These are phyloP conservation scores for Suillus brevipes DNA, from an alignment of 768 basidiomycete genomes.

Conservation along the genomic window DNA sequence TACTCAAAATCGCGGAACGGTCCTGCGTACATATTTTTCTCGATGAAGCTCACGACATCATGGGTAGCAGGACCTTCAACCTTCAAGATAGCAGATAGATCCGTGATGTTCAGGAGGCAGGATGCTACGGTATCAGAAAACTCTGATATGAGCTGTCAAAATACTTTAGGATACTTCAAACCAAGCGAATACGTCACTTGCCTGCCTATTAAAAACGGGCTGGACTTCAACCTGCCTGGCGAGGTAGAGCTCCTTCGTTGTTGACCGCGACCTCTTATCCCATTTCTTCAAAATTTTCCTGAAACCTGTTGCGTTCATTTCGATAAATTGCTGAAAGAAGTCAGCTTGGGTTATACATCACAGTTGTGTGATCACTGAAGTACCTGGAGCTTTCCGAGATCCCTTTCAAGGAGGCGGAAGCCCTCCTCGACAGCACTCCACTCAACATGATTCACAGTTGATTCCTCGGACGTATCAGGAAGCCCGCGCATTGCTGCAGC, in stretches of 20 bases:
- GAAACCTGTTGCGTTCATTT: slow-evolving; percentile 96
- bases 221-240: slow-evolving; percentile 98
- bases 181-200: slow-evolving; percentile 32
- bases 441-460: slow-evolving; percentile 66
- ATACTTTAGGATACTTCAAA: slow-evolving; percentile 15
- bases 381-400: slow-evolving; percentile 94
- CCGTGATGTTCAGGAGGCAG: slow-evolving; percentile 76
- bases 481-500: slow-evolving; percentile 73
- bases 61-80: slow-evolving; percentile 79
- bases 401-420: slow-evolving; percentile 89
- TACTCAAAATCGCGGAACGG: slow-evolving; percentile 88
- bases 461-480: slow-evolving; percentile 65
- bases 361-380: slow-evolving; percentile 15
- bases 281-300: slow-evolving; percentile 98
- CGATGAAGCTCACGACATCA: slow-evolving; percentile 70
- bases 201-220: slow-evolving; percentile 95
- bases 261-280: slow-evolving; percentile 93
- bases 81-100: slow-evolving; percentile 70
- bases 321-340: slow-evolving; percentile 81
- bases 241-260: slow-evolving; percentile 96
- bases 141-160: slow-evolving; percentile 85
- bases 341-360: slow-evolving; percentile 20
- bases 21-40: slow-evolving; percentile 60
- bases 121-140: slow-evolving; percentile 89
- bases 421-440: slow-evolving; percentile 98